These are phyloP conservation scores for Papilionanthe hybrid DNA, from an alignment of 116 monocot species.

Conservation along the genomic window DNA sequence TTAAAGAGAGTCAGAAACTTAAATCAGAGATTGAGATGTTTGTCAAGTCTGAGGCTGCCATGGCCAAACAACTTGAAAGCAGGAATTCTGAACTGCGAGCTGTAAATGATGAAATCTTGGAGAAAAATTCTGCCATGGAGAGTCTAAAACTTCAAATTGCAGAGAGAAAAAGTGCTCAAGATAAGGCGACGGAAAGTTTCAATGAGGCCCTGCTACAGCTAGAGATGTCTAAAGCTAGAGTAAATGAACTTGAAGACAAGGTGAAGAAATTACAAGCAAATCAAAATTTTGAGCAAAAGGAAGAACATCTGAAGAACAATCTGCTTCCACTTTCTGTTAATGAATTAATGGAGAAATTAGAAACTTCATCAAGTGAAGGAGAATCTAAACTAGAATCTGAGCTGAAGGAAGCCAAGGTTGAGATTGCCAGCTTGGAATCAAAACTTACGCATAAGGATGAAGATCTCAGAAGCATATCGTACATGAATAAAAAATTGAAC, in stretches of 20 bases:
- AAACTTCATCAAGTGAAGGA: slow-evolving; percentile 18
- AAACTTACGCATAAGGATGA: slow-evolving; percentile 15
- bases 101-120: slow-evolving; percentile 20
- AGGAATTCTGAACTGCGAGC: slow-evolving; percentile 6
- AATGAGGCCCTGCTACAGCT: slow-evolving; percentile 34
- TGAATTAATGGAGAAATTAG: slow-evolving; percentile 27
- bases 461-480: slow-evolving; percentile 2
- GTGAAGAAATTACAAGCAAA: slow-evolving; percentile 15
- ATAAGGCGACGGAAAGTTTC: slow-evolving; percentile 4
- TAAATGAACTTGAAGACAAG: slow-evolving; percentile 35
- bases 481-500: slow-evolving; percentile 13
- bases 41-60: slow-evolving; percentile 10
- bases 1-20: slow-evolving; percentile 34
- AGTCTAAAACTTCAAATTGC: slow-evolving; percentile 24
- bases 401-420: slow-evolving; percentile 27
- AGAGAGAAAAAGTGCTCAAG: slow-evolving; percentile 23
- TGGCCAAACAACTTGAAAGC: slow-evolving; percentile 7
- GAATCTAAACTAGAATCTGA: slow-evolving; percentile 24
- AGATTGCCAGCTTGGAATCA: slow-evolving; percentile 28
- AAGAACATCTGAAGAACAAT: too few relatives aligned
- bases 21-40: slow-evolving; percentile 17
- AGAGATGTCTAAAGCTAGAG: slow-evolving; percentile 37
- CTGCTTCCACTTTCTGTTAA: slow-evolving; percentile 2
- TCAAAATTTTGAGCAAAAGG: background rate
- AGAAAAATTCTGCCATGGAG: slow-evolving; percentile 15